Conservation (phyloP, 2,329 filamentous ascomycete species). For the Aspergillus ochraceus region DNA sequence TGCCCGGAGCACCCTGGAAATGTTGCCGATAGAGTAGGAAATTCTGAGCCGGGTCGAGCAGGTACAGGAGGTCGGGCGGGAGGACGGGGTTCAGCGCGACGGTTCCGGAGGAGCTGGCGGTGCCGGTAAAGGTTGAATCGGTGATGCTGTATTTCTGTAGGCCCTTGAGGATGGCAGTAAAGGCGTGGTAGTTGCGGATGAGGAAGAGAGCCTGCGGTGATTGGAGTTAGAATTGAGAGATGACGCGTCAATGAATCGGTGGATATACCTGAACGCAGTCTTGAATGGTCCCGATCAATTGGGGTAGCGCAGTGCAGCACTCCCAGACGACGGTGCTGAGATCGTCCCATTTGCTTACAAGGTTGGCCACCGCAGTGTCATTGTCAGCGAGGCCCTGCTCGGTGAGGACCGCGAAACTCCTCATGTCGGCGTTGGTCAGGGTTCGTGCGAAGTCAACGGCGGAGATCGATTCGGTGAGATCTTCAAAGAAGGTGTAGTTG, state of each 20-base stretch:
- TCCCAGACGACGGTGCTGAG: constrained; percentile 38
- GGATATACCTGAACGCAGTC: constrained; percentile 34
- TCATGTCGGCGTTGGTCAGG: constrained; percentile 30
- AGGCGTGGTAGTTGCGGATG: constrained; percentile 37
- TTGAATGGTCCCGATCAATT: constrained; percentile 32
- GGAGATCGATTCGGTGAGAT: constrained; percentile 33
- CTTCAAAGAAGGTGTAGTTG: constrained; percentile 33
- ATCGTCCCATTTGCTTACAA: constrained; percentile 32
- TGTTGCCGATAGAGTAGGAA: constrained; percentile 36
- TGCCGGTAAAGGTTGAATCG: constrained; percentile 18
- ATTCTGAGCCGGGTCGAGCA: constrained; percentile 34
- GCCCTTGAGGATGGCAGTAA: constrained; percentile 37
- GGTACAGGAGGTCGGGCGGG: constrained; percentile 23
- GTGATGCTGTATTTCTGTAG: constrained; percentile 35
- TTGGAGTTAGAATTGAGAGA: not conserved
- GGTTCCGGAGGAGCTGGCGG: constrained; percentile 13
- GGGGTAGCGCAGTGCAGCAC: constrained; percentile 38
- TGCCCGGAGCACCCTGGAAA: constrained; percentile 32
- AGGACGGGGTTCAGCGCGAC: constrained; percentile 26
- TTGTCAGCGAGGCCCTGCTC: constrained; percentile 24
- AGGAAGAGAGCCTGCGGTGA: constrained; percentile 28
- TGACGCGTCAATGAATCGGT: constrained; percentile 2
- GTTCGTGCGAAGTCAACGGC: constrained; percentile 33
- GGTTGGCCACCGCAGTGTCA: constrained; percentile 19
- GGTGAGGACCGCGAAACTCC: constrained; percentile 30